Conservation (phyloP, 306 rosid species). For the Prosopis cineraria region DNA sequence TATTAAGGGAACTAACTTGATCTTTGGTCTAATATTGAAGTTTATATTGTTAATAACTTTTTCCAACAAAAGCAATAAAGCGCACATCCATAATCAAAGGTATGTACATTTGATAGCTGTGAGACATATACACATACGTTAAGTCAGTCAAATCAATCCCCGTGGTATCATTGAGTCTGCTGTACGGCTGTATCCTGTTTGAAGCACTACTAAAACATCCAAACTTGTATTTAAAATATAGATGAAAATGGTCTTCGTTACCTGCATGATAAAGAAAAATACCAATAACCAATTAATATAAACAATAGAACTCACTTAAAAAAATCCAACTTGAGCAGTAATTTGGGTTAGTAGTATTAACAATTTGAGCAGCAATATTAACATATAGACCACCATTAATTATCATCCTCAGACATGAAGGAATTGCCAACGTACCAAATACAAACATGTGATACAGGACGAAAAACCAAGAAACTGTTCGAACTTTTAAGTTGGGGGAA, state of each 20-base stretch:
- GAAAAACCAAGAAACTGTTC: background rate
- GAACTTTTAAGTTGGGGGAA: background rate
- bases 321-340: background rate
- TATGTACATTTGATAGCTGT: constrained; percentile 9
- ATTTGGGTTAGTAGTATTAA: background rate
- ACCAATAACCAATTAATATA: constrained; percentile 20
- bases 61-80: constrained; percentile 8
- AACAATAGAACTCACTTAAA: background rate
- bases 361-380: background rate
- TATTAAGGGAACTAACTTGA: background rate
- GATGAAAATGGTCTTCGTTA: constrained; percentile 23
- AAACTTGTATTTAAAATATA: constrained; percentile 39
- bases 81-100: constrained; percentile 8
- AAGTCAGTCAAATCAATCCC: constrained; percentile 68
- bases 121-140: constrained; percentile 58
- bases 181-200: constrained; percentile 47
- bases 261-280: constrained; percentile 46
- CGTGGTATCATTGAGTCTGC: constrained; percentile 43
- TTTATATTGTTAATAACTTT: background rate
- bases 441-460: background rate
- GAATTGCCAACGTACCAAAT: background rate
- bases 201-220: constrained; percentile 42
- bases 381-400: constrained; percentile 2
- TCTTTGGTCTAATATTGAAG: background rate
- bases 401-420: background rate